Base-by-base conservation (phyloP, 163 green algal genomes). In the Scenedesmus sp. region DNA sequence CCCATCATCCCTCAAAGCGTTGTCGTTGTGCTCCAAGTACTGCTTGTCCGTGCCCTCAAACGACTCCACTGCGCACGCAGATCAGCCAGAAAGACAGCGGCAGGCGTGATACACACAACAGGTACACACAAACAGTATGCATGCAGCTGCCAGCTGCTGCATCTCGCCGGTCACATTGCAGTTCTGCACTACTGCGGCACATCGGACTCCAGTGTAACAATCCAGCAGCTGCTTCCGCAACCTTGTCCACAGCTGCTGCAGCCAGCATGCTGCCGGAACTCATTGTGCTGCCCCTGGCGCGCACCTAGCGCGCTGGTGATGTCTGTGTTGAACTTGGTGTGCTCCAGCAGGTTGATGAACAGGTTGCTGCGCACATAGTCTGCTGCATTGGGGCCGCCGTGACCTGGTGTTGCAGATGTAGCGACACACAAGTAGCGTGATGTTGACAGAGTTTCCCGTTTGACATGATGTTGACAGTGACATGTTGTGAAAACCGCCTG, bases 11-110 rank as follows among this genome's bases (percentile, higher is more conserved):
- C 95, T 92, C 64, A 92, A 95, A 6, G 66, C 56, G 16, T 83
- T 93, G 26, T 85, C 89, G n/a, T 97, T 94, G 46, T 94, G 77
- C 3, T 95, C 90, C 23, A 98, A 88, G 92, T 99, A 99, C 79
- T 97, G 91, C 82, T 94, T 74, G 94, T 98, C 97, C 34, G 97
- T 99, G 34, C 94, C 62, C 82, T 97, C 93, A 93, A 97, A 98
- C 3, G 95, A 93, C 88, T 98, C 96, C 13, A 94, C 96, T 98
- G 96, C 86, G 91, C 4, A 26, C 26, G 57, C 12, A 34, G 2
- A 34, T 46, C 7, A 74, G 60, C 26, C 20, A 73, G 54, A 10
- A 26, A 16, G 2, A 46, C 2, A 56, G 56, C 23, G 18, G 86
- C 34, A 20, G 20, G 52, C 16, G 67, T 70, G 34, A 26, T 4